Evolutionary conservation across 306 rosid species (phyloP).

Genomic region (Ochetophila trinervis): DNA sequence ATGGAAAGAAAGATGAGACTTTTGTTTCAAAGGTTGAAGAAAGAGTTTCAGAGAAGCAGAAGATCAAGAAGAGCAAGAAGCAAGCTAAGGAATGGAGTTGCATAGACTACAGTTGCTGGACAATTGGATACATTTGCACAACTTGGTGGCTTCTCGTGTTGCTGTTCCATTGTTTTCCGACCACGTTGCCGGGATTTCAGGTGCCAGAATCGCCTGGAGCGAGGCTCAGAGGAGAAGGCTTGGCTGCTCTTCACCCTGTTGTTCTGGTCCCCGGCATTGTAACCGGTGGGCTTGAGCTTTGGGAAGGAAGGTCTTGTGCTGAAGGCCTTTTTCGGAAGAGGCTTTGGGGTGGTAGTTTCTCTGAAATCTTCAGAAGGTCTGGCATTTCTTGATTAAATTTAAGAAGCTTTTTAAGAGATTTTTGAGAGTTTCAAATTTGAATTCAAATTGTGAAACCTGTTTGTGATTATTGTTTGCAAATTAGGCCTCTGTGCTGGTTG

Average conservation of each 20-base stretch:
- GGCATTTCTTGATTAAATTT: slow-evolving; percentile 7
- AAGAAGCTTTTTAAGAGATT: too few relatives aligned
- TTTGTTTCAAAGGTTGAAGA: slow-evolving; percentile 9
- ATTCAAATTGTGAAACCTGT: neutral
- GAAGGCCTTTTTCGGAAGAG: slow-evolving; percentile 53
- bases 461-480: slow-evolving; percentile 17
- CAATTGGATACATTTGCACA: slow-evolving; percentile 53
- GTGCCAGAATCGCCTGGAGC: slow-evolving; percentile 56
- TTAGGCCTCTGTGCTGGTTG: slow-evolving; percentile 74
- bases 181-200: slow-evolving; percentile 39
- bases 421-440: too few relatives aligned
- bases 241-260: slow-evolving; percentile 51
- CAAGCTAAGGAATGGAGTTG: slow-evolving; percentile 45
- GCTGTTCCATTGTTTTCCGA: slow-evolving; percentile 38
- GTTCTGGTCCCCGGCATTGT: slow-evolving; percentile 56
- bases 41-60: slow-evolving; percentile 16
- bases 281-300: slow-evolving; percentile 63
- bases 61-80: slow-evolving; percentile 12
- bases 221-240: slow-evolving; percentile 50
- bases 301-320: slow-evolving; percentile 84
- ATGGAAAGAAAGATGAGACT: slow-evolving; percentile 6
- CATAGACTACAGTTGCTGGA: slow-evolving; percentile 56
- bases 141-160: slow-evolving; percentile 71
- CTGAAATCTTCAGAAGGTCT: slow-evolving; percentile 64
- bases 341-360: slow-evolving; percentile 68